Evolutionary conservation across 257 asterid genomes (phyloP).

Genomic region (Vinca minor): DNA sequence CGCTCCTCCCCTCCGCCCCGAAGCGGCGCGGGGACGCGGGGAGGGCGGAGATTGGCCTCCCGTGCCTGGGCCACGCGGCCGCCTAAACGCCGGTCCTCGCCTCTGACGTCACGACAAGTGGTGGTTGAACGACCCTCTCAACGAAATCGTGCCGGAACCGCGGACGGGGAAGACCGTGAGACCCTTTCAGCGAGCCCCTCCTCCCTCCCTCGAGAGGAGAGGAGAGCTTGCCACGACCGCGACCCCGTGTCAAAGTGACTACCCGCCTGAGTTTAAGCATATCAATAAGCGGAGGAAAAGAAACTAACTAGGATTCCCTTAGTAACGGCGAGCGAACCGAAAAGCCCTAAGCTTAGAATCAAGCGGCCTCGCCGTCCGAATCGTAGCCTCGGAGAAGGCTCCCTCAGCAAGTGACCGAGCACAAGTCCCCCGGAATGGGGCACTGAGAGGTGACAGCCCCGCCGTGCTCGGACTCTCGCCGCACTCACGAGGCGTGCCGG

Average conservation of each 20-base stretch:
- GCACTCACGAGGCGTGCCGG: constrained; percentile 5
- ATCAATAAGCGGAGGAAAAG: constrained; percentile 20
- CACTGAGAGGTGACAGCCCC: neutral
- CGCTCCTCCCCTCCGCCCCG: too few species aligned
- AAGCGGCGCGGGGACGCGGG: too few species aligned
- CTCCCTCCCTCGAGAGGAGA: too few species aligned
- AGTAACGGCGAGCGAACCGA: constrained; percentile 44
- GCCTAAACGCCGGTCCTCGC: neutral
- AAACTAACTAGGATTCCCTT: too few species aligned
- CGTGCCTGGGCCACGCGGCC: neutral
- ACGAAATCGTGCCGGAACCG: neutral
- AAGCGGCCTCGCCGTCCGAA: constrained; percentile 16
- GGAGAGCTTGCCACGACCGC: neutral
- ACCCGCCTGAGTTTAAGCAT: constrained; percentile 42
- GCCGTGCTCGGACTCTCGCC: constrained; percentile 2
- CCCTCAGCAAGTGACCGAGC: too few species aligned
- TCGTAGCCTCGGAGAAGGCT: too few species aligned
- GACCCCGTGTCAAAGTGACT: too few species aligned
- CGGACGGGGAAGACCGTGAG: neutral
- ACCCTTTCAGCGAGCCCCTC: neutral
- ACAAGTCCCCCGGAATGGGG: too few species aligned
- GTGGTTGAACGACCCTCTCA: neutral
- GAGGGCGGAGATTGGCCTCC: too few species aligned
- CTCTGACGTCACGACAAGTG: neutral
- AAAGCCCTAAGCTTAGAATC: constrained; percentile 45